phyloP scores from a whole-genome alignment of 1,284 basidiomycete genomes.

The Paramarasmius palmivorus region DNA sequence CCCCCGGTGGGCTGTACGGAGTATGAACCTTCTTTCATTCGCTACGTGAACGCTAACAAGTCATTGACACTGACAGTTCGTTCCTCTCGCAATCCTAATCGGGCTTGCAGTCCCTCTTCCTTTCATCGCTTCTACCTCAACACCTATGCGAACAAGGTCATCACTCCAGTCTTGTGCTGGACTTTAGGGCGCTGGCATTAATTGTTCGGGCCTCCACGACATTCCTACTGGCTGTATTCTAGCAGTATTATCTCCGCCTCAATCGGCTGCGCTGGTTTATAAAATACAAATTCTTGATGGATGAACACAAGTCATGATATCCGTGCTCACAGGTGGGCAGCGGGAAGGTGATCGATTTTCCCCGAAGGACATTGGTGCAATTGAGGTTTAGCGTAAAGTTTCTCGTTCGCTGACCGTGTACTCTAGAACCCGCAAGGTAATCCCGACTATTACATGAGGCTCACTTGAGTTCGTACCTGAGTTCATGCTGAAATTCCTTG shows the following conservation, averaged over 20 bases:
- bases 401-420: no score
- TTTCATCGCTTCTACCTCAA: constrained; percentile 49
- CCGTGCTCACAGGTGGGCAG: constrained; percentile 51
- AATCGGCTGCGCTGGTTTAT: constrained; percentile 59
- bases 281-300: constrained; percentile 75
- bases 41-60: constrained; percentile 13
- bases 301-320: constrained; percentile 47
- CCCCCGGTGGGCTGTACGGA: constrained; percentile 44
- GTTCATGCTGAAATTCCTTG: no score
- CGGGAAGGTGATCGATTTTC: constrained; percentile 43
- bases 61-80: constrained; percentile 32
- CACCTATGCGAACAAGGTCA: constrained; percentile 43
- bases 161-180: constrained; percentile 48
- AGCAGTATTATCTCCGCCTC: constrained; percentile 58
- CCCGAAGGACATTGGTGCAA: constrained; percentile 36
- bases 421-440: constrained; percentile 6
- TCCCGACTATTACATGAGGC: constrained; percentile 4
- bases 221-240: constrained; percentile 56
- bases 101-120: constrained; percentile 54
- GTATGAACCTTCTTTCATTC: constrained; percentile 23
- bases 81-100: constrained; percentile 53
- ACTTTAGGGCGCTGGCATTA: constrained; percentile 41
- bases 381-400: background rate
- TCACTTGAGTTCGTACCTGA: background rate
- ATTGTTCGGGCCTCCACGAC: constrained; percentile 49